These are phyloP conservation scores for Fagopyrum tataricum DNA, from an alignment of 148 eudicot species.

Conservation along the genomic window DNA sequence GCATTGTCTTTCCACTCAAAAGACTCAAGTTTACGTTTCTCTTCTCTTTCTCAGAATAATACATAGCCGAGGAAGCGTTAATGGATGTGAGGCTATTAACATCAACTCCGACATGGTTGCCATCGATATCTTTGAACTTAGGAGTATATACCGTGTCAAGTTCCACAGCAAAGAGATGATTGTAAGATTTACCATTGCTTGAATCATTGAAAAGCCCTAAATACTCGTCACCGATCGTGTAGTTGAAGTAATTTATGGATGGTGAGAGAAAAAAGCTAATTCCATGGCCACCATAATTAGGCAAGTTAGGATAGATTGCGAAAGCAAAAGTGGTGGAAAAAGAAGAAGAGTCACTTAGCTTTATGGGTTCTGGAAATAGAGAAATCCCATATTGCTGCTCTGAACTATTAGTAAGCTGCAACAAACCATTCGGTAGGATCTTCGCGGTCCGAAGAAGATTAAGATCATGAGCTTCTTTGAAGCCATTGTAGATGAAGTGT, in stretches of 20 bases:
- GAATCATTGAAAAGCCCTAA: not conserved
- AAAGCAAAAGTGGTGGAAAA: not conserved
- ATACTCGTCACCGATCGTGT: not conserved
- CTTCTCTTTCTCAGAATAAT: not conserved
- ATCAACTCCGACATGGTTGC: constrained; percentile 8
- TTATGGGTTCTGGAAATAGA: constrained; percentile 9
- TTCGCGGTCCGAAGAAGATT: constrained; percentile 7
- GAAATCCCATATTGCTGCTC: not conserved
- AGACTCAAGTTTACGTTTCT: constrained; percentile 4
- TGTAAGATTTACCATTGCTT: not conserved
- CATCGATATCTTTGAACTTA: not conserved
- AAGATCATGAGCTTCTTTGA: constrained; percentile 4
- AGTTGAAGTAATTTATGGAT: not conserved
- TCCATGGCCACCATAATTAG: constrained; percentile 1
- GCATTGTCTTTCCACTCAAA: constrained; percentile 3
- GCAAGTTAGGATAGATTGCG: not conserved
- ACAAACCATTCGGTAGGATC: constrained; percentile 5
- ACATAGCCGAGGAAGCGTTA: not conserved
- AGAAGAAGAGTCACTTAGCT: not conserved
- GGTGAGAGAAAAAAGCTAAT: not conserved
- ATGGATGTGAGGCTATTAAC: constrained; percentile 5
- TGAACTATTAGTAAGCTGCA: constrained; percentile 12
- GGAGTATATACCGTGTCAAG: constrained; percentile 5
- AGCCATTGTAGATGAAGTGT: constrained; percentile 15
- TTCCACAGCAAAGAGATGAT: constrained; percentile 7